Base-by-base conservation (phyloP, 305 asterid species). In the Striga hermonthica region DNA sequence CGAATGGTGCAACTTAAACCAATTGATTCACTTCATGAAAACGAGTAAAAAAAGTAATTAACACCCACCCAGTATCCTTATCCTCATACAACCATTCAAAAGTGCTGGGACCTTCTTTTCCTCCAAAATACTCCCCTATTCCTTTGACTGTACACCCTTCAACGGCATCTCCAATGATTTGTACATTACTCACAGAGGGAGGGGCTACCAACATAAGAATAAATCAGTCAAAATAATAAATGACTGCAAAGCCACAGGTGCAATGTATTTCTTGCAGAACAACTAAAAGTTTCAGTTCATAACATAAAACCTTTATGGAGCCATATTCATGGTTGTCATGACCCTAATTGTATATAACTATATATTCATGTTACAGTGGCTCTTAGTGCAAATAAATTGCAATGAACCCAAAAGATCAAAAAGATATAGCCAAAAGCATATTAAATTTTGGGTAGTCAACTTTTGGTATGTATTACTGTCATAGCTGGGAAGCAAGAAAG, bases 41-140 rank as follows among this genome's bases (percentile, higher is more conserved):
- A 61, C 56, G 55, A 5, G 22, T 61, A 74, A 39, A 74, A 44
- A 67, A 71, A 64, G 69, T 37, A 71, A 68, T 45, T 57, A 77
- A 75, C 62, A 77, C 91, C 76, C 78, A 94, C 99, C 97, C 88
- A 11, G 77, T 82, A 68, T 91, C 89, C 69, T 72, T 83, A 47
- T 94, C 88, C 78, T 91, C 90, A 56, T 90, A 97, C 72, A 82
- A 73, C 98, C 98, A 94, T 72, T 94, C 90, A 64, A 85, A 94
- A 80, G 82, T 91, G 90, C 97, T 94, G 75, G 99, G 97, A 40
- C 99, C 99, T 85, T 94, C 98, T 80, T 81, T 85, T 81, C 99
- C 99, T 54, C 99, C 99, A 79, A 94, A 90, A 81, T 94, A 94
- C 67, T 79, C 71, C 68, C 99, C 99, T 35, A 69, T 67, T 57